These are phyloP conservation scores for Westerdykella aurantiaca DNA, from an alignment of 2,329 filamentous ascomycete species.

Conservation along the genomic window DNA sequence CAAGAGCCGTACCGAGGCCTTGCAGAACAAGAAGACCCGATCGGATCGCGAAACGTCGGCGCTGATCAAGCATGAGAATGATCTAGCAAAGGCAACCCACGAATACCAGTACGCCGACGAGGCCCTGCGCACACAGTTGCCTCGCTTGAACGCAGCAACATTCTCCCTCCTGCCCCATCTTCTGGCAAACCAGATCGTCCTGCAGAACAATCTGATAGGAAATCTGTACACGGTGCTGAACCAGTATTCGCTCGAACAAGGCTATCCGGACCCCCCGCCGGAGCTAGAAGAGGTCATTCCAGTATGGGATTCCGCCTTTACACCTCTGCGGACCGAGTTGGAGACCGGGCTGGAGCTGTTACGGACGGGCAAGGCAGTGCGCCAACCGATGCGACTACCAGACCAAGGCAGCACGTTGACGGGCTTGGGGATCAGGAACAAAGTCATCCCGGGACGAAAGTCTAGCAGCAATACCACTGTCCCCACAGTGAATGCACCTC, in stretches of 20 bases:
- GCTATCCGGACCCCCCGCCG: constrained; percentile 66
- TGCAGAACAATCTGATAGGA: constrained; percentile 71
- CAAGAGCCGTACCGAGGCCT: constrained; percentile 63
- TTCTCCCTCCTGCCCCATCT: constrained; percentile 71
- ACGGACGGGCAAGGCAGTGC: constrained; percentile 60
- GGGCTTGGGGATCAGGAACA: constrained; percentile 45
- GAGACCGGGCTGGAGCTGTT: constrained; percentile 60
- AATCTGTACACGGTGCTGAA: constrained; percentile 73
- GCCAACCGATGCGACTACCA: constrained; percentile 49
- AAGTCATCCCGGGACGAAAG: constrained; percentile 29
- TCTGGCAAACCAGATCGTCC: constrained; percentile 63
- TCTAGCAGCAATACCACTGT: constrained; percentile 33
- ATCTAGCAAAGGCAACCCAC: constrained; percentile 61
- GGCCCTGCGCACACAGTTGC: constrained; percentile 64
- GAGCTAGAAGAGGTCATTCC: constrained; percentile 66
- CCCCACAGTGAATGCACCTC: constrained; percentile 21
- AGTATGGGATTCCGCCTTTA: constrained; percentile 59
- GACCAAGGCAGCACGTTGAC: constrained; percentile 44
- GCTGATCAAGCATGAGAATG: constrained; percentile 65
- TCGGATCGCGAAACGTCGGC: constrained; percentile 67
- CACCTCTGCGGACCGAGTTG: constrained; percentile 58
- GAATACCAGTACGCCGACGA: constrained; percentile 72
- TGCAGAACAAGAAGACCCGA: constrained; percentile 63
- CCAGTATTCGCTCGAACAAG: constrained; percentile 63
- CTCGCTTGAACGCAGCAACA: constrained; percentile 62